Conservation (phyloP, 139 green algal species). For the Zygnema cylindricum region DNA sequence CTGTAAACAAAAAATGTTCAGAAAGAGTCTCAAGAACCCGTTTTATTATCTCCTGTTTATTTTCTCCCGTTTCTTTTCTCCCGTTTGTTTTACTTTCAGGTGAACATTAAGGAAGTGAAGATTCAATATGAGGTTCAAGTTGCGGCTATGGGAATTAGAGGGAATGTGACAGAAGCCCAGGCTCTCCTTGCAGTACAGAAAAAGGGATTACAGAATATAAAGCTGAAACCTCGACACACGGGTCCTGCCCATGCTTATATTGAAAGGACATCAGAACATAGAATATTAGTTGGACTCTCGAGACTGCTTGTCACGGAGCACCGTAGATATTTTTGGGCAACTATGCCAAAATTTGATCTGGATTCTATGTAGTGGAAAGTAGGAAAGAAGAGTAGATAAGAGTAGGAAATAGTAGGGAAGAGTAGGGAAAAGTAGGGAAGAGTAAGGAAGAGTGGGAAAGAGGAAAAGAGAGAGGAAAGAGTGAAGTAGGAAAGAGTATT, state of each 20-base stretch:
- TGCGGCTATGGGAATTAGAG: constrained; percentile 45
- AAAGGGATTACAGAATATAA: constrained; percentile 44
- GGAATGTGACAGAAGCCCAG: constrained; percentile 17
- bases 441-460: too few relatives aligned
- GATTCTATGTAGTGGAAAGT: constrained; percentile 28
- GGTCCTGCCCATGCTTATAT: constrained; percentile 45
- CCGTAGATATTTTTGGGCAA: constrained; percentile 18
- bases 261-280: constrained; percentile 40
- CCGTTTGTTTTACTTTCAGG: constrained; percentile 25
- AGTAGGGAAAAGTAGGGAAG: too few relatives aligned
- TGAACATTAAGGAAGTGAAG: constrained; percentile 52
- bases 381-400: too few relatives aligned
- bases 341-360: constrained; percentile 48
- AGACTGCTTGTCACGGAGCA: constrained; percentile 42
- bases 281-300: constrained; percentile 24
- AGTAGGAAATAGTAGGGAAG: too few relatives aligned
- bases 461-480: too few relatives aligned
- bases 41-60: too few relatives aligned
- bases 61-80: background rate
- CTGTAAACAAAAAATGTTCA: too few relatives aligned
- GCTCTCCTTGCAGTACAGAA: constrained; percentile 47
- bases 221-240: constrained; percentile 46
- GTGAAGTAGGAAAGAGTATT: too few relatives aligned
- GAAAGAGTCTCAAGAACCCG: too few relatives aligned
- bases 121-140: constrained; percentile 56